Conservation (phyloP, 225 moss, liverwort and hornwort species). For the Polytrichum formosum region DNA sequence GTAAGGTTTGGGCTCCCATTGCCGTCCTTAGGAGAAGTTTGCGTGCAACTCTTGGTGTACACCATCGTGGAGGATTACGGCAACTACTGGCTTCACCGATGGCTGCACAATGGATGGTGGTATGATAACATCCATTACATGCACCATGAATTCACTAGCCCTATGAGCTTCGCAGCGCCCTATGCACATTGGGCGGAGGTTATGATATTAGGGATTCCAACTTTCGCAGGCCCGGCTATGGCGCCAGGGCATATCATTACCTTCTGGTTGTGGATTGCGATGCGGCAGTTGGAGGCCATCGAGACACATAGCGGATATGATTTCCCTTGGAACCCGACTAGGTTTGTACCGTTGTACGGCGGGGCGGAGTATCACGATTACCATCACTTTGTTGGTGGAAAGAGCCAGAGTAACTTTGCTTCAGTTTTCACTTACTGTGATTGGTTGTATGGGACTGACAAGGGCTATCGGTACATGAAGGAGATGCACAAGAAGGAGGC, state of each 20-base stretch:
- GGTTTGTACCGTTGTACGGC: constrained; percentile 54
- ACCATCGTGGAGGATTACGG: constrained; percentile 46
- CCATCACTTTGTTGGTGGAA: constrained; percentile 56
- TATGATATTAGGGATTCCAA: constrained; percentile 46
- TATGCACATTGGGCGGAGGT: constrained; percentile 63
- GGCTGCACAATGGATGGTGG: constrained; percentile 60
- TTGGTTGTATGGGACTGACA: constrained; percentile 47
- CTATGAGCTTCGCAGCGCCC: constrained; percentile 57
- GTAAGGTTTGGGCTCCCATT: constrained; percentile 42
- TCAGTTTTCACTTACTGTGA: constrained; percentile 63
- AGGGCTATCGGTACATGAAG: constrained; percentile 60
- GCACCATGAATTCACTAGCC: constrained; percentile 44
- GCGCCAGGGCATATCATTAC: constrained; percentile 49
- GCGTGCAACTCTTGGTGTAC: constrained; percentile 29
- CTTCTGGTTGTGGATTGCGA: constrained; percentile 51
- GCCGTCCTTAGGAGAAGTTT: constrained; percentile 30
- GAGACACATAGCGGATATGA: constrained; percentile 61
- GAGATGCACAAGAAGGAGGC: constrained; percentile 51
- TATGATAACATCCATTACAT: constrained; percentile 45
- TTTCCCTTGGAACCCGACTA: constrained; percentile 50
- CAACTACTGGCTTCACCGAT: constrained; percentile 58
- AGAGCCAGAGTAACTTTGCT: constrained; percentile 64
- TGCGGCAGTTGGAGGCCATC: constrained; percentile 59
- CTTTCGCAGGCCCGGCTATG: constrained; percentile 51
- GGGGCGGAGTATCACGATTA: constrained; percentile 63